These are phyloP conservation scores for Raddia distichophylla DNA, from an alignment of 176 grass and related monocot species.

Conservation along the genomic window DNA sequence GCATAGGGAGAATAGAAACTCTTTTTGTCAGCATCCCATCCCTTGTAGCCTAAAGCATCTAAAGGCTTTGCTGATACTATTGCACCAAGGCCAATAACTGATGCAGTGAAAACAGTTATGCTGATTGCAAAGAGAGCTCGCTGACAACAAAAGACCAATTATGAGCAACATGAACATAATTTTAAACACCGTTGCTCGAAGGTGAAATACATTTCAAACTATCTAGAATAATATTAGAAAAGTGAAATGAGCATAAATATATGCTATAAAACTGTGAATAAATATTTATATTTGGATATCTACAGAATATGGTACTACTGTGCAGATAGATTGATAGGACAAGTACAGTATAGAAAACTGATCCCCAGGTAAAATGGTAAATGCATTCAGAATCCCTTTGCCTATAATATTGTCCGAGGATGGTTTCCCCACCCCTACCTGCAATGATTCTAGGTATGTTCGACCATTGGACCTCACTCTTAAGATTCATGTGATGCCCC, in stretches of 20 bases:
- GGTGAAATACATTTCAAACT: slow-evolving; percentile 27
- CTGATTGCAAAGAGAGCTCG: slow-evolving; percentile 65
- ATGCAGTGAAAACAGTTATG: slow-evolving; percentile 74
- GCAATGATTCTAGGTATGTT: too few species aligned
- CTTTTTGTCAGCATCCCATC: slow-evolving; percentile 85
- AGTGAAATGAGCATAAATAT: not conserved
- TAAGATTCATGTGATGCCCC: too few species aligned
- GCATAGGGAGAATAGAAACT: slow-evolving; percentile 90
- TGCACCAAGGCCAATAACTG: slow-evolving; percentile 85
- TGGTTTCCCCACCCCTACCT: too few species aligned
- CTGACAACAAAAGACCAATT: slow-evolving; percentile 50
- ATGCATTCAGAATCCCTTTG: slow-evolving; percentile 14
- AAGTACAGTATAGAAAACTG: not conserved
- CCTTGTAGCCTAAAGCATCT: slow-evolving; percentile 93
- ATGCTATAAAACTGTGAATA: slow-evolving; percentile 8
- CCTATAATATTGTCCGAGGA: not conserved
- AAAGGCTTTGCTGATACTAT: slow-evolving; percentile 98
- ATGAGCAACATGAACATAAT: slow-evolving; percentile 32
- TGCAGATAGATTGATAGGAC: not conserved
- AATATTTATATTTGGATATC: slow-evolving; percentile 10
- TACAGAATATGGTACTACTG: slow-evolving; percentile 4
- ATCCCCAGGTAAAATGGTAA: not conserved
- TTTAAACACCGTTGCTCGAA: slow-evolving; percentile 11
- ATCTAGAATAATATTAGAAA: slow-evolving; percentile 23
- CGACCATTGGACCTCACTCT: too few species aligned